Conservation (phyloP, 208 protist genomes). For the Trypanosomatidae sp. region DNA sequence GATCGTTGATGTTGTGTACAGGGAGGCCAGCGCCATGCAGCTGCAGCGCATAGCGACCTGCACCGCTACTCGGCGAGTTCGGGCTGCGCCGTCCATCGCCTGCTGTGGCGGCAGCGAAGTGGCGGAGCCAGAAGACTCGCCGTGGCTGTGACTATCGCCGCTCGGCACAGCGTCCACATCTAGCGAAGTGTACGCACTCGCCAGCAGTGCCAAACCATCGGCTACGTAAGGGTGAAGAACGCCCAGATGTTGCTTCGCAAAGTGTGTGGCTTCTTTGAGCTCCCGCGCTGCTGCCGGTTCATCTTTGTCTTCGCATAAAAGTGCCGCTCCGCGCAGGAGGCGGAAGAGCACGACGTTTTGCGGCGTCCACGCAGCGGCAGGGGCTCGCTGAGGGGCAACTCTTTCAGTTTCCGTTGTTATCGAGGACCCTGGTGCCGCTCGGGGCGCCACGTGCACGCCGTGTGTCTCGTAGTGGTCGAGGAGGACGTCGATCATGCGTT, state of each 20-base stretch:
- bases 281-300: constrained; percentile 34
- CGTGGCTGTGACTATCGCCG: not conserved
- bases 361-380: constrained; percentile 32
- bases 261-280: constrained; percentile 36
- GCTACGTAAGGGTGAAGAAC: constrained; percentile 33
- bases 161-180: constrained; percentile 24
- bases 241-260: constrained; percentile 30
- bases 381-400: not conserved
- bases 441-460: not conserved
- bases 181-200: constrained; percentile 23
- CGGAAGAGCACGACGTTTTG: constrained; percentile 40
- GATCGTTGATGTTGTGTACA: not conserved
- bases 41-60: constrained; percentile 37
- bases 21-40: constrained; percentile 24
- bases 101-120: not conserved
- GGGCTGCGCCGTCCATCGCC: constrained; percentile 5
- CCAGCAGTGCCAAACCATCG: constrained; percentile 25
- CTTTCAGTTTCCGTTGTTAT: not conserved
- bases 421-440: not conserved
- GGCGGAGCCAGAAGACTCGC: not conserved
- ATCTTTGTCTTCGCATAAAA: constrained; percentile 46
- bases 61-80: constrained; percentile 24
- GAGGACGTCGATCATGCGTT: constrained; percentile 30
- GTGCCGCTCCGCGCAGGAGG: constrained; percentile 37
- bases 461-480: constrained; percentile 23